Base-by-base conservation (phyloP, 2,329 filamentous ascomycete genomes). In the Aspergillus amoenus region DNA sequence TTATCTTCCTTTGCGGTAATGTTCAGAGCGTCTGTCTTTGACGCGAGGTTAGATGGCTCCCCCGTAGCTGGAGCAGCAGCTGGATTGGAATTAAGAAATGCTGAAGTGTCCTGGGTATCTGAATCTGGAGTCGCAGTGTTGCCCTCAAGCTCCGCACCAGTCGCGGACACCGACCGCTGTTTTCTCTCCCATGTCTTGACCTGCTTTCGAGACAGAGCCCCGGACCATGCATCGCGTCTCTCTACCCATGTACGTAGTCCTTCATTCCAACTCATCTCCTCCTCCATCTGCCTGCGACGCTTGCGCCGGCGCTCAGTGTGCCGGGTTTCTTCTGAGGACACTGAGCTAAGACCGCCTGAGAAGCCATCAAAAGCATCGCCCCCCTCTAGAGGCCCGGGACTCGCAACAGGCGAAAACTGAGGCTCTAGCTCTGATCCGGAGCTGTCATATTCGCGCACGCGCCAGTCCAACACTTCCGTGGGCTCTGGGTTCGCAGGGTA, bases 141-240 rank as follows among this genome's bases (percentile, higher is more conserved):
- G 50, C 21, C 15, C 52, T 46, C 27, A 46, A 37, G 15, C 15
- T 27, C 43, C 12, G 46, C 15, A 32, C 24, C 48, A 24, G 18
- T 50, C 32, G 27, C 51, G 40, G 42, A 43, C 34, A 27, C 57
- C 27, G 22, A 50, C 50, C 56, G 56, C 24, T 41, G 47, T 13
- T 45, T 66, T 52, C 51, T 47, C 30, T 65, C 61, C 40, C 61
- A 61, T 13, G 59, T 55, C n/a, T 60, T 59, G 49, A 70, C 65
- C 46, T 71, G 62, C 18, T 67, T 60, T 52, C 64, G 66, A 22
- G 68, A 69, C 56, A 63, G 64, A 32, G 91, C 93, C 32, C 89
- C 88, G 1, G 92, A 93, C 93, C 93, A 97, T 6, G 86, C 87
- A 75, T 96, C 86, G 48, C 93, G 83, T 57, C 90, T 81, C 30